phyloP scores from a whole-genome alignment of 306 rosid species.

The Sophora flavescens region DNA sequence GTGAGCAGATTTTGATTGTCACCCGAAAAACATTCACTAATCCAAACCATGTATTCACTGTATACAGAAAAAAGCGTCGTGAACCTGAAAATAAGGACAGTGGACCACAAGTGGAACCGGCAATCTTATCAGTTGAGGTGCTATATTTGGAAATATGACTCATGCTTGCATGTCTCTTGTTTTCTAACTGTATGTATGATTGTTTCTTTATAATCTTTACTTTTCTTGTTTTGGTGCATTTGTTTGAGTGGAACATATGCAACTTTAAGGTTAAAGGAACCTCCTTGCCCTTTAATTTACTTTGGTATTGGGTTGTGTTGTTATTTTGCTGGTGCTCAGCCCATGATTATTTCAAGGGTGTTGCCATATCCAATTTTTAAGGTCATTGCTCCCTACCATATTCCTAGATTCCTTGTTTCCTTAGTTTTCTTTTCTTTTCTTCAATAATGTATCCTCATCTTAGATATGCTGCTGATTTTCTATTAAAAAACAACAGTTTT shows the following conservation, averaged over 20 bases:
- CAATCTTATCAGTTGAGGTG: slow-evolving; percentile 94
- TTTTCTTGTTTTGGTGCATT: slow-evolving; percentile 5
- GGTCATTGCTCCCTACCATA: slow-evolving; percentile 18
- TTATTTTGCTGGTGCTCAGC: slow-evolving; percentile 7
- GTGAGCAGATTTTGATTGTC: slow-evolving; percentile 12
- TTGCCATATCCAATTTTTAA: background rate
- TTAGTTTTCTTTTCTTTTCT: background rate
- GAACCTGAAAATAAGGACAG: slow-evolving; percentile 57
- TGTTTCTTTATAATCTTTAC: slow-evolving; percentile 1
- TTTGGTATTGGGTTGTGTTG: background rate
- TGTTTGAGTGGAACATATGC: slow-evolving; percentile 14
- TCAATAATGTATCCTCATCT: background rate
- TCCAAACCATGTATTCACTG: slow-evolving; percentile 32
- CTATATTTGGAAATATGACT: slow-evolving; percentile 19
- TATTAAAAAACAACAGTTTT: background rate
- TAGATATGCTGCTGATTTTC: background rate
- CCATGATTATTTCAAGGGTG: slow-evolving; percentile 18
- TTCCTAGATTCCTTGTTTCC: slow-evolving; percentile 11
- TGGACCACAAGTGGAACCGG: slow-evolving; percentile 72
- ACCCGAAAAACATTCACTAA: slow-evolving; percentile 18
- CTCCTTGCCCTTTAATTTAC: background rate
- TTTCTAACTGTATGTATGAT: slow-evolving; percentile 1
- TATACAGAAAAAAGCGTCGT: slow-evolving; percentile 71
- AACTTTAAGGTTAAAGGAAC: background rate
- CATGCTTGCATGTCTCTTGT: slow-evolving; percentile 40